These are phyloP conservation scores for Vaccinium vitisidaea DNA, from an alignment of 148 eudicot genomes.

Conservation along the genomic window DNA sequence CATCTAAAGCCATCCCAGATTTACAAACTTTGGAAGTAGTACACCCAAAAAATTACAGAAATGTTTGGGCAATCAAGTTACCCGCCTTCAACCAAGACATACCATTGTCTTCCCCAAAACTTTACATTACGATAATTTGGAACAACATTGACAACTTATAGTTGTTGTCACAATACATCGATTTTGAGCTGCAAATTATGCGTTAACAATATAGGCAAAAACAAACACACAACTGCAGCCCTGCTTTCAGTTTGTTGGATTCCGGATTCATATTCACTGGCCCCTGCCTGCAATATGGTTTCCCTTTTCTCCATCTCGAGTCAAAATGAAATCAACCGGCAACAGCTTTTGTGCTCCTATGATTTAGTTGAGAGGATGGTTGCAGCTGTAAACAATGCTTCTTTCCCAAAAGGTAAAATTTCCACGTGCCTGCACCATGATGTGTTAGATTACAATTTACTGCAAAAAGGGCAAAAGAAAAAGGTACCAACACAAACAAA, in stretches of 20 bases:
- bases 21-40: too few species aligned
- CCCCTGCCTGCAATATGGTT: not conserved
- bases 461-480: not conserved
- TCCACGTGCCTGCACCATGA: slow-evolving; percentile 49
- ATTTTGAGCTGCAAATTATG: too few species aligned
- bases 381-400: slow-evolving; percentile 78
- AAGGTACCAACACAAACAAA: not conserved
- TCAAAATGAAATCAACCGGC: not conserved
- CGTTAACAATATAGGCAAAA: not conserved
- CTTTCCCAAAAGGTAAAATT: slow-evolving; percentile 59
- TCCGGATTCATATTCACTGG: too few species aligned
- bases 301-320: not conserved
- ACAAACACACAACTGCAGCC: not conserved
- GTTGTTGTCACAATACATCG: too few species aligned
- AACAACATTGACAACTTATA: too few species aligned
- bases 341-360: slow-evolving; percentile 19
- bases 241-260: not conserved
- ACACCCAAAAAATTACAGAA: too few species aligned
- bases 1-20: too few species aligned
- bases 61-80: too few species aligned
- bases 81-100: too few species aligned
- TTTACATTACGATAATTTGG: too few species aligned
- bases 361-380: slow-evolving; percentile 48
- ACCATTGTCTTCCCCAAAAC: too few species aligned
- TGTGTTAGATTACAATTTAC: not conserved